A percentile compares a stretch with the other conserved stretches of the same genome.
These are phyloP conservation scores for Leishmania martiniquensis DNA, from an alignment of 208 protist genomes.

Conservation along the genomic window DNA sequence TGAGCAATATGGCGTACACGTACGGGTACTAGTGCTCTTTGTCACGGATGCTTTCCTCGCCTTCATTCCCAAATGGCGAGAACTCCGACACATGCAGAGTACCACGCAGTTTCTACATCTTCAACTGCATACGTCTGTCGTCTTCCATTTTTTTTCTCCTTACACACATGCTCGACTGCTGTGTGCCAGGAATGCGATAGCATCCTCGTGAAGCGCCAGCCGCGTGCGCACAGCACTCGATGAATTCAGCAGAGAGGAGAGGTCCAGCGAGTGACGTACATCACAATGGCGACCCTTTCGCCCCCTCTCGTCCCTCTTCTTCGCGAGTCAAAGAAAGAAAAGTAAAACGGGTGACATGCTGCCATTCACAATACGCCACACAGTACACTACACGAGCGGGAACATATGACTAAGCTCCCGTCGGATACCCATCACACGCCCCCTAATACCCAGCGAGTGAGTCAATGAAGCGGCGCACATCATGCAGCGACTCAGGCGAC, in stretches of 20 bases:
- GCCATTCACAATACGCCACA: not conserved
- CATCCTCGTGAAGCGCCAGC: not conserved
- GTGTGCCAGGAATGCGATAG: not conserved
- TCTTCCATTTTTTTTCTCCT: not conserved
- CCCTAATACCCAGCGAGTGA: slow-evolving; percentile 37
- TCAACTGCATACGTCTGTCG: not conserved
- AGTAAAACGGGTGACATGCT: too few species aligned
- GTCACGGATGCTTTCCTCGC: not conserved
- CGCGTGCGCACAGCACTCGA: not conserved
- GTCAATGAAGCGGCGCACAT: slow-evolving; percentile 82
- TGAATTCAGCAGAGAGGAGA: not conserved
- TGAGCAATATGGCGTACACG: not conserved
- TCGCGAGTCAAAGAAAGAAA: too few species aligned
- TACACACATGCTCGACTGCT: not conserved
- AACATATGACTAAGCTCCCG: not conserved
- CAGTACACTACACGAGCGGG: not conserved
- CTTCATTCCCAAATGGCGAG: not conserved
- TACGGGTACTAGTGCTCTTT: too few species aligned
- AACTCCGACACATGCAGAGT: not conserved
- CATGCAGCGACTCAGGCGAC: slow-evolving; percentile 47
- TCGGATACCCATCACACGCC: not conserved
- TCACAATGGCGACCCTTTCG: not conserved
- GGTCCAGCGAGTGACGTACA: not conserved
- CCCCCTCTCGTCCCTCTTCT: not conserved
- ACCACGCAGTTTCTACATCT: not conserved